Percentiles rank a stretch among this genome's conserved stretches.
These are phyloP conservation scores for Rhodotorula sp. DNA, from an alignment of 1,284 basidiomycete genomes.

Conservation along the genomic window DNA sequence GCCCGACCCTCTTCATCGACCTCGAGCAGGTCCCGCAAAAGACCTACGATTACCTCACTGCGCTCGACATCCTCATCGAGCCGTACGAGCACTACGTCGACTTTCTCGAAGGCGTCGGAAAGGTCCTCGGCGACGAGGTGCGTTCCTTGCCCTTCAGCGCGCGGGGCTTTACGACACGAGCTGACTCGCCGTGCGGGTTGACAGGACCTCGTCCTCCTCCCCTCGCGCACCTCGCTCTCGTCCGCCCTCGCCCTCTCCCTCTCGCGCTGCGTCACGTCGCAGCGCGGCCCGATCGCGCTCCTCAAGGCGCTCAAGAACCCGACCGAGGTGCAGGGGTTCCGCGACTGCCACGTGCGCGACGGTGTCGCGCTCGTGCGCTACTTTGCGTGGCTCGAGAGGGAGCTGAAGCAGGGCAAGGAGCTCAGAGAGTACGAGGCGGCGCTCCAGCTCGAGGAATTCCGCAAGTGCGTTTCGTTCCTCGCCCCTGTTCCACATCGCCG, in stretches of 20 bases:
- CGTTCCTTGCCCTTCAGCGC: not conserved
- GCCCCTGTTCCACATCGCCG: not conserved
- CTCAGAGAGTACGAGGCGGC: conserved; percentile 82
- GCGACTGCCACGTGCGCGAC: conserved; percentile 84
- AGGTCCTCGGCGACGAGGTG: conserved; percentile 50
- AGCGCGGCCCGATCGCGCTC: conserved; percentile 73
- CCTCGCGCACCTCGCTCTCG: conserved; percentile 67
- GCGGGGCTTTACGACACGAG: too few species aligned
- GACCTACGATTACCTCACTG: conserved; percentile 62
- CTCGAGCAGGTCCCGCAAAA: conserved; percentile 63
- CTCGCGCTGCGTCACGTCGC: conserved; percentile 63
- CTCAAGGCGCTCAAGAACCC: conserved; percentile 51
- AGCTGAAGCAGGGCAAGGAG: conserved; percentile 64
- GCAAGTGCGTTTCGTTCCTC: conserved; percentile 63
- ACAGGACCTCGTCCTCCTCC: conserved; percentile 52
- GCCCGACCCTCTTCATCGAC: conserved; percentile 68
- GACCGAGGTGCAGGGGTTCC: conserved; percentile 85
- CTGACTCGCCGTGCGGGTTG: not conserved
- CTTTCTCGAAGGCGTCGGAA: conserved; percentile 59
- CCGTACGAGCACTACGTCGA: conserved; percentile 70
- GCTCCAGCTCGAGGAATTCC: conserved; percentile 72
- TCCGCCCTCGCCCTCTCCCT: conserved; percentile 77
- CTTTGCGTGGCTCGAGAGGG: conserved; percentile 92
- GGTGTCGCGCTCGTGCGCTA: conserved; percentile 78
- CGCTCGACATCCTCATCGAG: conserved; percentile 64